These are phyloP conservation scores for Cyphellophora europaea DNA, from an alignment of 2,329 filamentous ascomycete genomes.

Conservation along the genomic window DNA sequence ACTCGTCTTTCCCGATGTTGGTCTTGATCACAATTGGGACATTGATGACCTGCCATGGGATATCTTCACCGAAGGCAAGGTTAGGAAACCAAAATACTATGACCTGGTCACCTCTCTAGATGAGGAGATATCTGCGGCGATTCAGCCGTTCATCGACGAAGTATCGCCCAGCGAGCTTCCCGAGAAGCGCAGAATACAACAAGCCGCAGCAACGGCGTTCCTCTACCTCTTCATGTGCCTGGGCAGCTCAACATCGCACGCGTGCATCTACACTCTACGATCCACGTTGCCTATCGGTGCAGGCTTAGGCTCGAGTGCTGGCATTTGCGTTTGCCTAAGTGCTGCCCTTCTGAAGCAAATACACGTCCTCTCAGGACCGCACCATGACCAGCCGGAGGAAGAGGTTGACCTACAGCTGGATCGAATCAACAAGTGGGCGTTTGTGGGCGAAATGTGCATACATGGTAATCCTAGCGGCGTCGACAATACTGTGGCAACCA, in stretches of 20 bases:
- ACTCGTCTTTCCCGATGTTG: slow-evolving; percentile 83
- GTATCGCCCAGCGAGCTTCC: slow-evolving; percentile 61
- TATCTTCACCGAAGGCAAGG: slow-evolving; percentile 59
- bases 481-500: slow-evolving; percentile 90
- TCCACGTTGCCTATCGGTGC: slow-evolving; percentile 91
- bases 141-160: slow-evolving; percentile 66
- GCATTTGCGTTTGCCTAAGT: slow-evolving; percentile 80
- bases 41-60: slow-evolving; percentile 87
- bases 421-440: slow-evolving; percentile 95
- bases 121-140: slow-evolving; percentile 66
- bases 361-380: slow-evolving; percentile 77
- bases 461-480: slow-evolving; percentile 95
- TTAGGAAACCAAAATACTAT: slow-evolving; percentile 93
- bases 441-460: slow-evolving; percentile 93
- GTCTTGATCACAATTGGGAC: slow-evolving; percentile 83
- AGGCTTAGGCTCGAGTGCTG: slow-evolving; percentile 88
- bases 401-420: slow-evolving; percentile 88
- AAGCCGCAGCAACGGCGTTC: slow-evolving; percentile 72
- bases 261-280: slow-evolving; percentile 79
- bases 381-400: slow-evolving; percentile 78
- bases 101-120: slow-evolving; percentile 79
- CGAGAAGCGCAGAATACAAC: slow-evolving; percentile 72
- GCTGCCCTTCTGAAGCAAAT: slow-evolving; percentile 79
- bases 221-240: slow-evolving; percentile 88
- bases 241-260: slow-evolving; percentile 66